Evolutionary conservation across 257 asterid genomes (phyloP).

Genomic region (Mentha longifolia): DNA sequence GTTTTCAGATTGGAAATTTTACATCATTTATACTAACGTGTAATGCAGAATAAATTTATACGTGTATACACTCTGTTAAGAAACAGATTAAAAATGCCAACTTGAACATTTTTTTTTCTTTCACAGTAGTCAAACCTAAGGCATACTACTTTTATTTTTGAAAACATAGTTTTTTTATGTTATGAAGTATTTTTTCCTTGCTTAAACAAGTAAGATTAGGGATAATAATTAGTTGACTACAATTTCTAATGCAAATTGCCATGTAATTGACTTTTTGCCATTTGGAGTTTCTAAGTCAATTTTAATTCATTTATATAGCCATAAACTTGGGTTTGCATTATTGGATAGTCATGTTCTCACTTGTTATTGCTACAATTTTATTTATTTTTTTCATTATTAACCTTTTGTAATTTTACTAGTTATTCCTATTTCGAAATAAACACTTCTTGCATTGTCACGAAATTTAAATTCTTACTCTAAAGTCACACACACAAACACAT

Average conservation of each 20-base stretch:
- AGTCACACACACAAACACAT: too few species aligned
- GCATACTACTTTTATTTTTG: background rate
- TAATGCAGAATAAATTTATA: background rate
- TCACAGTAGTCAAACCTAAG: slow-evolving; percentile 20
- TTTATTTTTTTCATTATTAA: background rate
- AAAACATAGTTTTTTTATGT: background rate
- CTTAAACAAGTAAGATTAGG: slow-evolving; percentile 6
- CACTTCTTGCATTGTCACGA: too few species aligned
- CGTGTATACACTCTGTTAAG: background rate
- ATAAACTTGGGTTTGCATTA: slow-evolving; percentile 30
- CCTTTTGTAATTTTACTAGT: background rate
- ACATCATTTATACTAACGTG: background rate
- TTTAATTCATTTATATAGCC: slow-evolving; percentile 24
- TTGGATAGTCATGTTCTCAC: slow-evolving; percentile 18
- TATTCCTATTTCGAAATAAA: background rate
- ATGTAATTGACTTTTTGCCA: slow-evolving; percentile 21
- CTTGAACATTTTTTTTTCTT: background rate
- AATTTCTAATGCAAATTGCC: slow-evolving; percentile 29
- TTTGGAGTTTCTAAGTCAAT: slow-evolving; percentile 42
- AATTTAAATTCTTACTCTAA: background rate
- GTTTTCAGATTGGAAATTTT: too few species aligned
- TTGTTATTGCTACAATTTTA: background rate
- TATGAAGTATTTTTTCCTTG: slow-evolving; percentile 1
- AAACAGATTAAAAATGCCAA: background rate
- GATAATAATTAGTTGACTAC: slow-evolving; percentile 20